Evolutionary conservation across 805 yeast genomes (phyloP), one percentile per base, ranked within the genome.

Genomic region (Komagataella pastoris): DNA sequence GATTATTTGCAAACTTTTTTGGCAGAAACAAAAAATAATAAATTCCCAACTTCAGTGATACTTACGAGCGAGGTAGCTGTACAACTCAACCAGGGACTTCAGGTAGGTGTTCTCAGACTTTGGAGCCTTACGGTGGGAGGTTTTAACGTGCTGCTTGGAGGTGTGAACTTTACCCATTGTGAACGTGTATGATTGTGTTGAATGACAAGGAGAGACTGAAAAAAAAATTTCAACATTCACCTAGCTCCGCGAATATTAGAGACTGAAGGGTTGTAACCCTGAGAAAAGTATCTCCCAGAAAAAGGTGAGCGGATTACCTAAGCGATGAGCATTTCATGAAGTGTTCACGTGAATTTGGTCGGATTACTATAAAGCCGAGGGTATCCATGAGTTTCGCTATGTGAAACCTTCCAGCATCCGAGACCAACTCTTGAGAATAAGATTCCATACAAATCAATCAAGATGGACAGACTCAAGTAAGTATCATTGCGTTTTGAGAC

Each of bases 1-100:
- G 23, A 14, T 36, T 6, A 10, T 36, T 24, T 30, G 30, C 23
- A 19, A 36, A 47, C 30, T 23, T 44, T 44, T 49, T 44, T 49
- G 51, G 17, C 47, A 44, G 36, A 23, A 44, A 24, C 19, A 14
- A 49, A 44, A 45, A 45, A 45, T 45, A 19, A 45, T 45, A 18
- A 19, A 17, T 48, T 48, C 44, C 21, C 47, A 30, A 30, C 40
- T 30, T 44, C 47, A 36, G 7, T 24, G 40, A 55, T 75, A 88
- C 96, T 76, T 87, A 88, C 99, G 97, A 80, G 98, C 96, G 78
- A 93, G 83, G 95, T 88, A 93, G 73, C 97, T 77, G 88, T 90
- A 93, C 68, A 93, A 81, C 85, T 91, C 91, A 75, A 91, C 98
- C 77, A 93, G 85, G 73, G 93, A 78, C 78, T 85, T 86, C 79